Evolutionary conservation across 371 early-diverging fungal species (phyloP).

Genomic region (Mortierella sp.): DNA sequence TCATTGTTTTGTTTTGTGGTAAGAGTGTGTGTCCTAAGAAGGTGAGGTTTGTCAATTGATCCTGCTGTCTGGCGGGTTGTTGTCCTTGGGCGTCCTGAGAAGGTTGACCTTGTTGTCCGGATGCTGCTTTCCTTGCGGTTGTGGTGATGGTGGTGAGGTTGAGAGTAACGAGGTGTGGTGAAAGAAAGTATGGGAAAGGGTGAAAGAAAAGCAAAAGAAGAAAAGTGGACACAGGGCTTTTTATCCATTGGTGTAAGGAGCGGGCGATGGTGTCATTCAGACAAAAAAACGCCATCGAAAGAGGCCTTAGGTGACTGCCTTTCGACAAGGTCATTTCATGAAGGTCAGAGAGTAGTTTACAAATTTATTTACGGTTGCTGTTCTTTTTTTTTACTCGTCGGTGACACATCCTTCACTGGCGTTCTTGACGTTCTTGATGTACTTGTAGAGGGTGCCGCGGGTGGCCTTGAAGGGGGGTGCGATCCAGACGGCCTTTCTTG

Average conservation of each 20-base stretch:
- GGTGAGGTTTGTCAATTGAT: too few species aligned
- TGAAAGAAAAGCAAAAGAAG: not conserved
- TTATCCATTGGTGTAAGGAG: not conserved
- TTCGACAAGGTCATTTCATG: not conserved
- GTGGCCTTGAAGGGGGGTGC: constrained; percentile 89
- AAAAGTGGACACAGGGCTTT: not conserved
- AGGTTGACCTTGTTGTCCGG: too few species aligned
- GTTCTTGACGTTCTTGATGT: constrained; percentile 87
- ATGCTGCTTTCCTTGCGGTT: too few species aligned
- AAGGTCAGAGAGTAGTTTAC: not conserved
- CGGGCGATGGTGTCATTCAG: not conserved
- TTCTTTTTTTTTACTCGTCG: constrained; percentile 83
- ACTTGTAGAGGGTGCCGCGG: constrained; percentile 91
- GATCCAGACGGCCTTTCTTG: constrained; percentile 77
- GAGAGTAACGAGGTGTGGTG: not conserved
- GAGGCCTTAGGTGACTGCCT: not conserved
- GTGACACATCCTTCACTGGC: constrained; percentile 91
- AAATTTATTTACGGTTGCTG: not conserved
- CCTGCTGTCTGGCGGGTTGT: too few species aligned
- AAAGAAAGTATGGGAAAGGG: not conserved
- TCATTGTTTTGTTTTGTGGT: constrained; percentile 9
- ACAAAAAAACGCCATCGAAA: not conserved
- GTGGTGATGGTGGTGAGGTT: not conserved
- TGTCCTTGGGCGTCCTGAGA: too few species aligned
- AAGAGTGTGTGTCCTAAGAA: not conserved